Evolutionary conservation across 345 rosid species (phyloP).

Genomic region (Bruguiera gymnorhiza): DNA sequence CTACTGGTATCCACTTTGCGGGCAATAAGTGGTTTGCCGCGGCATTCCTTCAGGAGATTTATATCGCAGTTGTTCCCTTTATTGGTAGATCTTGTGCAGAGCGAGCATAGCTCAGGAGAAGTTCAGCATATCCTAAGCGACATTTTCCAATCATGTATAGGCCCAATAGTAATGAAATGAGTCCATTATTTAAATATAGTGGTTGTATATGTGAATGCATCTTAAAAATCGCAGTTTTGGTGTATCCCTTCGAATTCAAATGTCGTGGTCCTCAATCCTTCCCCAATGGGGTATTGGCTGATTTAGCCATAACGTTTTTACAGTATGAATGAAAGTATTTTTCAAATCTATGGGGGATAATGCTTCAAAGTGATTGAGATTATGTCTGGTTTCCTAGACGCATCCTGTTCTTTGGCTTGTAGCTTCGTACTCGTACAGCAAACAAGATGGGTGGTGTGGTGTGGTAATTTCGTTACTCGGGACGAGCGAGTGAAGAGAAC

Average conservation of each 20-base stretch:
- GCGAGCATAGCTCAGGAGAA: conserved; percentile 85
- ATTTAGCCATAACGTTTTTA: too few relatives aligned
- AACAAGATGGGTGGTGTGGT: too few relatives aligned
- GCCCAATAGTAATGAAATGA: conserved; percentile 55
- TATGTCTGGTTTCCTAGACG: too few relatives aligned
- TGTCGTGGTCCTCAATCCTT: too few relatives aligned
- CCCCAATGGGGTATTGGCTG: too few relatives aligned
- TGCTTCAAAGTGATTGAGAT: too few relatives aligned
- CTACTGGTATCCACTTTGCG: conserved; percentile 59
- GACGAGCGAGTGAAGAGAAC: too few relatives aligned
- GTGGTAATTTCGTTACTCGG: too few relatives aligned
- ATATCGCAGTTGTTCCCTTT: conserved; percentile 53
- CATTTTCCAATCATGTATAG: conserved; percentile 77
- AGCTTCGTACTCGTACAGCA: too few relatives aligned
- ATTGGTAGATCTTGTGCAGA: conserved; percentile 73
- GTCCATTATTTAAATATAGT: background rate
- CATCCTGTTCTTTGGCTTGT: too few relatives aligned
- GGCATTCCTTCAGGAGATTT: conserved; percentile 52
- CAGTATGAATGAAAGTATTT: too few relatives aligned
- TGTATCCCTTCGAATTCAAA: background rate
- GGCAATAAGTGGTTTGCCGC: conserved; percentile 46
- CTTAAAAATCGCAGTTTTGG: conserved; percentile 30
- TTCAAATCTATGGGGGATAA: too few relatives aligned
- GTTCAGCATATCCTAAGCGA: conserved; percentile 60
- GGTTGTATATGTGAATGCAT: conserved; percentile 2